Base-by-base conservation (phyloP, 352 stramenopile species). In the Phytopythium kandeliae region DNA sequence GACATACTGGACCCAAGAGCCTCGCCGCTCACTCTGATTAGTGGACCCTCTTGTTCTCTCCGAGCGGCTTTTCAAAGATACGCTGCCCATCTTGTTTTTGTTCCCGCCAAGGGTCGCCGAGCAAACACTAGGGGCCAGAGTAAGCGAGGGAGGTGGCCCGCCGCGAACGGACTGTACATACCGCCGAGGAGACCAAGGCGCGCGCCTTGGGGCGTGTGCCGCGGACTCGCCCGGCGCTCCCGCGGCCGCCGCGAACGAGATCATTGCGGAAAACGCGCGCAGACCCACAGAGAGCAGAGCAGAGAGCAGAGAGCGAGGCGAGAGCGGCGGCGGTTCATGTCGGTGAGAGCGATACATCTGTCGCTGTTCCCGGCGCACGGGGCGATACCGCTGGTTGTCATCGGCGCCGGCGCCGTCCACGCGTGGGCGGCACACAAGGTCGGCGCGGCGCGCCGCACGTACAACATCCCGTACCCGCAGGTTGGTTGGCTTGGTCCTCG, bases 351-450 rank as follows among this genome's bases (percentile, higher is more conserved):
- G 55, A 63, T 73, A 37, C 61, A 61, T 54, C 46, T 86, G 43
- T 65, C 72, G 16, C 64, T 86, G 3, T 76, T 85, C 51, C 70
- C 74, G 30, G 74, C 58, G 16, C 80, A 92, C 64, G 76, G 75
- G 43, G 80, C 71, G 58, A 64, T 88, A 34, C 69, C 70, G 11
- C 59, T 91, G 9, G 48, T 89, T 44, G 66, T 74, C 40, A 71
- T 91, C 43, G 52, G 68, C 63, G 67, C 60, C 37, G 58, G 59
- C 19, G 70, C 92, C 31, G 81, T 88, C 28, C 65, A 68, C 48
- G 22, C 60, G 2, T 94, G 78, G 72, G 80, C 77, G 4, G 61
- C 54, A 34, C 48, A 83, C 48, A 82, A 84, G 46, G 79, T 92
- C 47, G 55, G 65, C 55, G 34, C 12, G 1, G 79, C 79, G 5